Conservation (phyloP, 1,284 basidiomycete genomes). For the Fomitopsis pinicola region DNA sequence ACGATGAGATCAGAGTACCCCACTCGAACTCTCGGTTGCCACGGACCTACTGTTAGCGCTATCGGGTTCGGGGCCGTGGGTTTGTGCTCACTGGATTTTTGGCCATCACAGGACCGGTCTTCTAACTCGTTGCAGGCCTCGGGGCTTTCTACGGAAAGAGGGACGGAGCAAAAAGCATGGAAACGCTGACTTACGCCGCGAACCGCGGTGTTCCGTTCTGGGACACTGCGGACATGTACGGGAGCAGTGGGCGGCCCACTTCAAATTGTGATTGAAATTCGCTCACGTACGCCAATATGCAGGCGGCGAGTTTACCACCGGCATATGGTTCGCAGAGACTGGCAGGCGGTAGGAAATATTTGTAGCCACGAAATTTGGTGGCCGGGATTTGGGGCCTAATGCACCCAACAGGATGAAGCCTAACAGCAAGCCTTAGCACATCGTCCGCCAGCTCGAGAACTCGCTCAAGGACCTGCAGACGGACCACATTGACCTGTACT, state of each 20-base stretch:
- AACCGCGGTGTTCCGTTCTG: constrained; percentile 13
- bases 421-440: constrained; percentile 13
- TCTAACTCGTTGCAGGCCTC: background rate
- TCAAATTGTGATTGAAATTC: background rate
- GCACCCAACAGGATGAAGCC: background rate
- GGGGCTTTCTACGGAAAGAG: background rate
- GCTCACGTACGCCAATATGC: background rate
- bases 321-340: constrained; percentile 2
- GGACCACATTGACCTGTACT: constrained; percentile 35
- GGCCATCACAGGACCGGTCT: too few relatives aligned
- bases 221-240: constrained; percentile 28
- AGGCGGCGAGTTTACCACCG: background rate
- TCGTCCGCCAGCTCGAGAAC: constrained; percentile 22
- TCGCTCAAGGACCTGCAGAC: constrained; percentile 32
- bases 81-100: background rate
- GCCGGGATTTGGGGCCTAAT: background rate
- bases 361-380: constrained; percentile 42
- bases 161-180: background rate
- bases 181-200: background rate
- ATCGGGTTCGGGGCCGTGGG: background rate
- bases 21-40: background rate
- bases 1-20: background rate
- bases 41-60: background rate
- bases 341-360: constrained; percentile 30
- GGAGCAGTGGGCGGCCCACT: constrained; percentile 14